Evolutionary conservation across 2,329 filamentous ascomycete genomes (phyloP), one percentile per base, ranked within the genome.

Genomic region (Beauveria australis): DNA sequence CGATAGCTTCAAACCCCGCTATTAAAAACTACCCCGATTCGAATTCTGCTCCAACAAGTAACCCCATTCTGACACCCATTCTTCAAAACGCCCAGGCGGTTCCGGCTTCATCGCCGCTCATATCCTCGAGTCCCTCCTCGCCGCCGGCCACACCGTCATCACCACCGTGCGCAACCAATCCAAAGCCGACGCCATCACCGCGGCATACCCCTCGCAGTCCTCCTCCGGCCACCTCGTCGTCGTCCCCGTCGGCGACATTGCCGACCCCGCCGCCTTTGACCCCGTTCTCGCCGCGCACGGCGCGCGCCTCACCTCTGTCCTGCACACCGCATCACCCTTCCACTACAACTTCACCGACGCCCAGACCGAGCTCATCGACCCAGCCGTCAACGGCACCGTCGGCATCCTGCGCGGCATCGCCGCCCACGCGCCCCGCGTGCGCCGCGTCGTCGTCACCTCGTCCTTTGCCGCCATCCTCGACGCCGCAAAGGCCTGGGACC

Each of bases 191-290:
- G 76, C 76, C 65, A 80, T 85, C 63, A 77, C 77, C 52, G 72
- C 75, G 56, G 78, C 80, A 10, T 76, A 83, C 68, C 68, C 67
- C 33, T 37, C 61, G 74, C 77, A 16, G 49, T 48, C 41, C 33
- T 28, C 58, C 28, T 40, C 49, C 12, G 26, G 19, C 2, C 74
- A 75, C 37, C 78, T 86, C 19, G 67, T 73, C 37, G 74, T 81
- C 14, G 75, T 71, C 60, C 85, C 94, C 66, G 90, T 95, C 26
- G 84, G 87, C 19, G 91, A 96, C 69, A 89, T 96, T 66, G 89
- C 89, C 3, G 73, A 85, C 68, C 80, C 85, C 48, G 80, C 81
- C 60, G 91, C 91, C 61, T 96, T 96, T 70, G 85, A 90, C 67
- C 78, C 85, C 66, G 84, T 81, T 1, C 76, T 81, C 63, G 72